Conservation (phyloP, 2,329 filamentous ascomycete species). For the Fusarium subglutinans region DNA sequence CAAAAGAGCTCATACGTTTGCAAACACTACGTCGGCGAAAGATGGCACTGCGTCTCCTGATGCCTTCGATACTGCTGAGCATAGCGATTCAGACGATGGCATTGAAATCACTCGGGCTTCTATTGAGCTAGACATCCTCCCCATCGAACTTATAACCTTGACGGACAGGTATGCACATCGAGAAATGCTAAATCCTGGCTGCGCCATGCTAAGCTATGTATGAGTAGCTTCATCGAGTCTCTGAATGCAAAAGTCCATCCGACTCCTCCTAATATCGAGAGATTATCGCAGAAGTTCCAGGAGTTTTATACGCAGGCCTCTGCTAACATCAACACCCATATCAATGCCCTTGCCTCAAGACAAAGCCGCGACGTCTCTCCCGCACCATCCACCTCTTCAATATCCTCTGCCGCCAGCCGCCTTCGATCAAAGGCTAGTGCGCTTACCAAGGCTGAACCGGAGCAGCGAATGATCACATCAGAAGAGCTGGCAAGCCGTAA, state of each 20-base stretch:
- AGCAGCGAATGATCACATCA: slow-evolving; percentile 89
- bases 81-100: slow-evolving; percentile 56
- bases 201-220: slow-evolving; percentile 22
- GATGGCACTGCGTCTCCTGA: slow-evolving; percentile 50
- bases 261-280: slow-evolving; percentile 83
- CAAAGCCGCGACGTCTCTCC: slow-evolving; percentile 75
- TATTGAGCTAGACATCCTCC: slow-evolving; percentile 85
- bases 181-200: neutral
- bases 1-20: slow-evolving; percentile 60
- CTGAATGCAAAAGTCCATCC: slow-evolving; percentile 87
- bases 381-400: slow-evolving; percentile 62
- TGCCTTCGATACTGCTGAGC: slow-evolving; percentile 59
- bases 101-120: slow-evolving; percentile 62
- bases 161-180: slow-evolving; percentile 76
- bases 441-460: slow-evolving; percentile 58
- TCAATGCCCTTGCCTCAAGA: slow-evolving; percentile 78
- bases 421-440: slow-evolving; percentile 65
- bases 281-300: slow-evolving; percentile 87
- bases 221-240: slow-evolving; percentile 84
- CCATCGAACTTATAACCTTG: slow-evolving; percentile 90
- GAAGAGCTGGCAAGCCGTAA: slow-evolving; percentile 85
- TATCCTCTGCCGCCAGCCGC: slow-evolving; percentile 64
- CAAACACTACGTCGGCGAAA: slow-evolving; percentile 49
- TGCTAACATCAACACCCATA: slow-evolving; percentile 85
- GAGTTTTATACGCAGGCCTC: slow-evolving; percentile 89